phyloP scores from a whole-genome alignment of 352 stramenopile genomes.

The Phytophthora sp. region DNA sequence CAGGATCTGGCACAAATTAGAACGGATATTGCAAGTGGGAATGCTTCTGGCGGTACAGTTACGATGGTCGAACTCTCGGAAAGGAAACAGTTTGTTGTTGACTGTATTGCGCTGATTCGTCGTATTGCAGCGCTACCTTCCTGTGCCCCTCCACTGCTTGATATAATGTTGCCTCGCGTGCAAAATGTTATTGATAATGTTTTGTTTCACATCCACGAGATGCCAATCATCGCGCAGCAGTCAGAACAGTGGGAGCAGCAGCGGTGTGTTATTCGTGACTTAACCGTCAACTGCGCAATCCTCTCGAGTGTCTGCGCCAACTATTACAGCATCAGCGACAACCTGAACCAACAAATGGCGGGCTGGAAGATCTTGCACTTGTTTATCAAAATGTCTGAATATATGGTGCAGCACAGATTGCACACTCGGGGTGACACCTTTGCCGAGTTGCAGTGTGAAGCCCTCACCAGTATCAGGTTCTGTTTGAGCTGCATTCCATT shows the following conservation, averaged over 20 bases:
- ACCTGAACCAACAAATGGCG: slow-evolving; percentile 64
- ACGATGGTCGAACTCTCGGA: slow-evolving; percentile 66
- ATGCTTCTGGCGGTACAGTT: slow-evolving; percentile 26
- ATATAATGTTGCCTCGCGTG: slow-evolving; percentile 56
- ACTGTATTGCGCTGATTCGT: slow-evolving; percentile 74
- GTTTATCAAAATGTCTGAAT: slow-evolving; percentile 69
- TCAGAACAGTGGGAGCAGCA: slow-evolving; percentile 60
- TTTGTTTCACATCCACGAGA: slow-evolving; percentile 60
- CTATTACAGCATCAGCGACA: slow-evolving; percentile 61
- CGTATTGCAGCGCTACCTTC: slow-evolving; percentile 69
- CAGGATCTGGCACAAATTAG: slow-evolving; percentile 76
- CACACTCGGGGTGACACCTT: slow-evolving; percentile 62
- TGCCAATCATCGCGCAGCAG: slow-evolving; percentile 43
- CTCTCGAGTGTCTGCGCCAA: slow-evolving; percentile 67
- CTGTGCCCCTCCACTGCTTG: slow-evolving; percentile 58
- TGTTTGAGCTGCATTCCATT: slow-evolving; percentile 71
- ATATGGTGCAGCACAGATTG: slow-evolving; percentile 62
- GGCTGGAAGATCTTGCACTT: slow-evolving; percentile 70
- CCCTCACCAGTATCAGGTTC: slow-evolving; percentile 62
- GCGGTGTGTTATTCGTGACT: slow-evolving; percentile 56
- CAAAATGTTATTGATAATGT: slow-evolving; percentile 47
- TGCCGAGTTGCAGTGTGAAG: slow-evolving; percentile 68
- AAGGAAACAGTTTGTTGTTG: slow-evolving; percentile 74
- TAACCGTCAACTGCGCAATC: slow-evolving; percentile 62
- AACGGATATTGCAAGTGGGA: slow-evolving; percentile 48